Conservation (phyloP, 768 basidiomycete genomes). For the Boletellus emodensis region DNA sequence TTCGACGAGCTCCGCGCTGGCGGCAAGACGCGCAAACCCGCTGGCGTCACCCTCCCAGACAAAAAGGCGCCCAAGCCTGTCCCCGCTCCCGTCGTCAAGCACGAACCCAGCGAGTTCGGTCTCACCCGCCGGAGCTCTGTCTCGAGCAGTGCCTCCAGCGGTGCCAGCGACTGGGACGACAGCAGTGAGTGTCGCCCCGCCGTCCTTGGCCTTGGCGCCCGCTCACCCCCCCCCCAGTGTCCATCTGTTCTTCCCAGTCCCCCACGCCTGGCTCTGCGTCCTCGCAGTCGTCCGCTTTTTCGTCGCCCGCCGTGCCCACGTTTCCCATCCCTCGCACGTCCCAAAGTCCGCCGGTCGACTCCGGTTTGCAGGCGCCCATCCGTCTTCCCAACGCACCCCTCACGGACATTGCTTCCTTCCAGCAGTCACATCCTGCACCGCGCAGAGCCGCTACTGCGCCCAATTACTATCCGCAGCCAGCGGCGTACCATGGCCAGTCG, state of each 20-base stretch:
- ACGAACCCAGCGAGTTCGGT: conserved; percentile 53
- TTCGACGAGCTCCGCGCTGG: conserved; percentile 86
- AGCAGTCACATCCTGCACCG: conserved; percentile 31
- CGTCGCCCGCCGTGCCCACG: conserved; percentile 56
- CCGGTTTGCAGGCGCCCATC: conserved; percentile 45
- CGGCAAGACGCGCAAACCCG: conserved; percentile 69
- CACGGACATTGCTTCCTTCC: conserved; percentile 60
- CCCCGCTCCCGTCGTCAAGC: conserved; percentile 49
- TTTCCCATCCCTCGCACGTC: conserved; percentile 61
- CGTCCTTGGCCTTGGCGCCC: background rate
- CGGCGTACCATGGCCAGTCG: conserved; percentile 28
- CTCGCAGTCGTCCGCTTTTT: conserved; percentile 59
- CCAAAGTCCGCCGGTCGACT: conserved; percentile 46
- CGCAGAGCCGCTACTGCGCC: conserved; percentile 33
- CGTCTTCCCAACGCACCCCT: conserved; percentile 72
- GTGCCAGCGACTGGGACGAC: conserved; percentile 78
- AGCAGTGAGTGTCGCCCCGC: conserved; percentile 47
- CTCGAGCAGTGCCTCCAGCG: conserved; percentile 50
- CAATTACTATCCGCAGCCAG: conserved; percentile 31
- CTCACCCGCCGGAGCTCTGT: conserved; percentile 59
- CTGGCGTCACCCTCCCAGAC: conserved; percentile 20
- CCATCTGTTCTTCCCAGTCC: conserved; percentile 32
- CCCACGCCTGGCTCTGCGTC: conserved; percentile 45
- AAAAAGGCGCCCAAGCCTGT: conserved; percentile 33
- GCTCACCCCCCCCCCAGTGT: conserved; percentile 15